Evolutionary conservation across 2,329 filamentous ascomycete genomes (phyloP).

Genomic region (Diplodia seriata): DNA sequence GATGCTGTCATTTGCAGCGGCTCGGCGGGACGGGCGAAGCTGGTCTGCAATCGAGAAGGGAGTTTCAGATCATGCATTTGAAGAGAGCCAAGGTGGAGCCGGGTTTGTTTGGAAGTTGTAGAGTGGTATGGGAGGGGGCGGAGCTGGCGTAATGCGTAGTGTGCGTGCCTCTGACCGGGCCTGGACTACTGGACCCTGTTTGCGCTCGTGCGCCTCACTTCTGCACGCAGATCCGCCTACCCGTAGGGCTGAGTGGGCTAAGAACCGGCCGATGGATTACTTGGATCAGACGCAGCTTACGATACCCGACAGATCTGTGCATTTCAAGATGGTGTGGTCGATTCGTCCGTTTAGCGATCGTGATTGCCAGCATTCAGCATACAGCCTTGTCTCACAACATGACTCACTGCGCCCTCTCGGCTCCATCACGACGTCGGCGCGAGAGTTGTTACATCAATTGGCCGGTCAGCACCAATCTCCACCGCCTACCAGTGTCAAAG

Average conservation of each 20-base stretch:
- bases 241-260: conserved; percentile 29
- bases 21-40: background rate
- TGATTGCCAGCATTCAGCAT: background rate
- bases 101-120: conserved; percentile 1
- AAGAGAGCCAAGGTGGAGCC: background rate
- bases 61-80: conserved; percentile 16
- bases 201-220: conserved; percentile 25
- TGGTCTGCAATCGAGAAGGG: conserved; percentile 17
- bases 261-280: conserved; percentile 14
- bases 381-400: background rate
- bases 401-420: background rate
- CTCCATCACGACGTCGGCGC: background rate
- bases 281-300: background rate
- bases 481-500: background rate
- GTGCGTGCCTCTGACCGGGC: conserved; percentile 14
- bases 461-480: background rate
- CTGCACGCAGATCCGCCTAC: conserved; percentile 23
- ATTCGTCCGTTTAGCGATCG: background rate
- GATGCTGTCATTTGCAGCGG: conserved; percentile 27
- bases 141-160: conserved; percentile 12
- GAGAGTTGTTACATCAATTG: background rate
- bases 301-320: background rate
- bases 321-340: background rate
- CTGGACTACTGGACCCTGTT: conserved; percentile 22
- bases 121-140: conserved; percentile 11